A percentile compares a stretch with the other conserved stretches of the same genome.
Conservation (phyloP, 495 filamentous ascomycete species). For the Aspergillus haitiensis region DNA sequence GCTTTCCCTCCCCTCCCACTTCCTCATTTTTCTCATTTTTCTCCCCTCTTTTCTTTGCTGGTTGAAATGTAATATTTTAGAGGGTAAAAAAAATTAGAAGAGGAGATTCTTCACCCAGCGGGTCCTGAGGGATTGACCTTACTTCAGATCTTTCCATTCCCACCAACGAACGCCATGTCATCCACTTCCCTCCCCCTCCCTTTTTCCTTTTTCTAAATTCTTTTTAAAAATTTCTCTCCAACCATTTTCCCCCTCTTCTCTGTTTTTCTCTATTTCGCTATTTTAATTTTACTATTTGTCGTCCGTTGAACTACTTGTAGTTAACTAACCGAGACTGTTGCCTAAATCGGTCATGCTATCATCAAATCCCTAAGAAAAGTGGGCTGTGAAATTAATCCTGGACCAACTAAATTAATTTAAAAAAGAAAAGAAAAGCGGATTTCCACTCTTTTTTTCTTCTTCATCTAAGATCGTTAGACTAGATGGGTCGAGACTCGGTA, state of each 20-base stretch:
- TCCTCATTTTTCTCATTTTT: background rate
- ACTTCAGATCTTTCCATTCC: conserved; percentile 7
- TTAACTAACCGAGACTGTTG: background rate
- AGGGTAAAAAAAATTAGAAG: too few relatives aligned
- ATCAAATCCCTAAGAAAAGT: background rate
- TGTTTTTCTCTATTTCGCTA: background rate
- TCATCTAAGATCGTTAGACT: too few relatives aligned
- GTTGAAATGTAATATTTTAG: background rate
- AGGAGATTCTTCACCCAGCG: conserved; percentile 9
- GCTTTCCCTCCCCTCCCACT: background rate
- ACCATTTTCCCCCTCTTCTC: background rate
- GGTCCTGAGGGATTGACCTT: conserved; percentile 17
- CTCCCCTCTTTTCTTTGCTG: background rate
- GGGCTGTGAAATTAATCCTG: conserved; percentile 6
- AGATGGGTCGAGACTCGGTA: conserved; percentile 17
- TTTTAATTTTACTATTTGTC: background rate
- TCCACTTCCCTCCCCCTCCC: background rate
- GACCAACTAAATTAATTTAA: background rate
- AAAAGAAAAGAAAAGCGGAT: conserved; percentile 3
- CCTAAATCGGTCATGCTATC: background rate
- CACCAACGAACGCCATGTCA: conserved; percentile 8
- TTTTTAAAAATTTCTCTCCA: conserved; percentile 9
- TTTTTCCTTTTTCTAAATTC: conserved; percentile 7
- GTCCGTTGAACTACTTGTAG: background rate
- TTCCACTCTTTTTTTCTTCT: background rate